Conservation (phyloP, 768 basidiomycete genomes). For the Rubroboletus pulcherrimus region DNA sequence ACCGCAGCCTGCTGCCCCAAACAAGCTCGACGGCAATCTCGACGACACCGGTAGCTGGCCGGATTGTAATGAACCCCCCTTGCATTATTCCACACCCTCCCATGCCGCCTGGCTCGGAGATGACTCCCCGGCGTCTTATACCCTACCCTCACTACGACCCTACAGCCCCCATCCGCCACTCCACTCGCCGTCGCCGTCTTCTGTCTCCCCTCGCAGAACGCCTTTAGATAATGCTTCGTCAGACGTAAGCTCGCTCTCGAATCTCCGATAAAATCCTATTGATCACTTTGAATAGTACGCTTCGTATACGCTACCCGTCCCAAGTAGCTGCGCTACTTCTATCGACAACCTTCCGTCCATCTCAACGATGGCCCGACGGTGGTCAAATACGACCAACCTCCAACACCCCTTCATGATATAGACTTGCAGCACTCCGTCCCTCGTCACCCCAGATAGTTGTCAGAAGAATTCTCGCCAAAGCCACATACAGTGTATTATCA, state of each 20-base stretch:
- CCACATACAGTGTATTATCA: constrained; percentile 16
- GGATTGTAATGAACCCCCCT: constrained; percentile 17
- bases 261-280: not conserved
- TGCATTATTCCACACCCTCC: constrained; percentile 20
- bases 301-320: constrained; percentile 23
- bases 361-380: constrained; percentile 35
- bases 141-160: constrained; percentile 29
- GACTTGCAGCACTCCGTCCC: constrained; percentile 13
- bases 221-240: constrained; percentile 24
- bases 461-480: constrained; percentile 8
- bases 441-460: not conserved
- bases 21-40: constrained; percentile 13
- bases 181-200: constrained; percentile 28
- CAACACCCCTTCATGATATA: constrained; percentile 35
- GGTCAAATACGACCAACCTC: constrained; percentile 33
- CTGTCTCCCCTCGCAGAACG: constrained; percentile 24
- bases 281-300: constrained; percentile 18
- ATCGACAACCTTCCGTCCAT: constrained; percentile 34
- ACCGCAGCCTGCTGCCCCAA: constrained; percentile 8
- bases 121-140: constrained; percentile 26
- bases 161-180: constrained; percentile 25
- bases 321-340: constrained; percentile 29
- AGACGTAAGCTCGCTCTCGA: constrained; percentile 20
- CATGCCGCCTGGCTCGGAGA: constrained; percentile 29
- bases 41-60: constrained; percentile 23